Conservation (phyloP, 2,329 filamentous ascomycete species). For the Davidsoniella neocaledoniae region DNA sequence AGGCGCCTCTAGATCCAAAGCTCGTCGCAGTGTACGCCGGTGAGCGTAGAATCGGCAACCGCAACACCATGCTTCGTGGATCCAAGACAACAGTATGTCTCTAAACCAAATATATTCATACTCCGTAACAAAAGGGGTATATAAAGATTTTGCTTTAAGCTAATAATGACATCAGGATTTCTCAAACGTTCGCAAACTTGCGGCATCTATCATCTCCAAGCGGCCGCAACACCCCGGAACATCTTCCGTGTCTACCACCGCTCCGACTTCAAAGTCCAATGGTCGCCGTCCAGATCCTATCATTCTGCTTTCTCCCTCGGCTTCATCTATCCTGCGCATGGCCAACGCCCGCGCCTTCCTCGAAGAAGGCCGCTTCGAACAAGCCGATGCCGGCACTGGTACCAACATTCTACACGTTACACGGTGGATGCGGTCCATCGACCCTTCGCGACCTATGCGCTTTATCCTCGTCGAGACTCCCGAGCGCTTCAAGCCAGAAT, state of each 20-base stretch:
- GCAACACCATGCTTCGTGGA: slow-evolving; percentile 73
- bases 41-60: slow-evolving; percentile 81
- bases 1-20: slow-evolving; percentile 60
- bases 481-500: slow-evolving; percentile 92
- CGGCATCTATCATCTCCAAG: slow-evolving; percentile 55
- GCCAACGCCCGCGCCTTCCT: slow-evolving; percentile 93
- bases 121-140: background rate
- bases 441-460: slow-evolving; percentile 56
- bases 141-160: background rate
- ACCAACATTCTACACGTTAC: slow-evolving; percentile 75
- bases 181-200: slow-evolving; percentile 77
- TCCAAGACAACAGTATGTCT: slow-evolving; percentile 67
- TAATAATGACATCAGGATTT: slow-evolving; percentile 51
- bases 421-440: slow-evolving; percentile 55
- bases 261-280: slow-evolving; percentile 29
- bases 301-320: slow-evolving; percentile 90
- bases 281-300: slow-evolving; percentile 57
- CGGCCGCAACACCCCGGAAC: slow-evolving; percentile 28
- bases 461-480: slow-evolving; percentile 93
- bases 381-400: slow-evolving; percentile 53
- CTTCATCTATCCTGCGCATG: slow-evolving; percentile 85
- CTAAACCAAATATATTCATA: background rate
- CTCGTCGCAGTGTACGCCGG: slow-evolving; percentile 79
- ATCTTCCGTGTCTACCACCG: slow-evolving; percentile 19
- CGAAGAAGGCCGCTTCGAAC: slow-evolving; percentile 64